Conservation (phyloP, 2,329 filamentous ascomycete genomes). For the Neonectria ditissima region DNA sequence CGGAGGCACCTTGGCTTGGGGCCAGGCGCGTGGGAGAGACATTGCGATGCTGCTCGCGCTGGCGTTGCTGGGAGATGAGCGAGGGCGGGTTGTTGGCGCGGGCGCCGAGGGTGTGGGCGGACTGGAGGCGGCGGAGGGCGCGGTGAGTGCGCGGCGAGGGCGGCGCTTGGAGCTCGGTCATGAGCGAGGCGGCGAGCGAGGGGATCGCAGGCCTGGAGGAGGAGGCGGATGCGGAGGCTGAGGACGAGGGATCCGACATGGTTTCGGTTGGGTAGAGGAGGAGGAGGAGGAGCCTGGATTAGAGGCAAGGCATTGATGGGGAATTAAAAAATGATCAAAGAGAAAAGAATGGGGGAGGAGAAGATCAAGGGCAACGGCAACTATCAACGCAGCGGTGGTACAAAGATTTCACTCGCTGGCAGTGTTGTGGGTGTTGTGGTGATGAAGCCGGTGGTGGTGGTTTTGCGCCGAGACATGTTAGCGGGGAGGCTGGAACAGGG, state of each 20-base stretch:
- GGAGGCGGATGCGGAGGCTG: constrained; percentile 21
- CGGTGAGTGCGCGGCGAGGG: constrained; percentile 75
- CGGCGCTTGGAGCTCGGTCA: constrained; percentile 64
- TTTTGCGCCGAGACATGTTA: constrained; percentile 22
- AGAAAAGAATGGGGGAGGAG: neutral
- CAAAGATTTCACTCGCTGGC: constrained; percentile 10
- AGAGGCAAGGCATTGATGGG: constrained; percentile 14
- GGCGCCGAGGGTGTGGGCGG: constrained; percentile 75
- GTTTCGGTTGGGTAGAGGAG: constrained; percentile 18
- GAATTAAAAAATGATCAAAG: neutral
- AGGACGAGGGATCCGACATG: constrained; percentile 37
- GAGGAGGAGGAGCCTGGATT: neutral
- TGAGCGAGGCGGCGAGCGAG: constrained; percentile 43
- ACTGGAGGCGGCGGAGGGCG: constrained; percentile 79
- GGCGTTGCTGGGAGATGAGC: constrained; percentile 73
- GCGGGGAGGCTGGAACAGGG: constrained; percentile 31
- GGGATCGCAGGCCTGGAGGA: constrained; percentile 38
- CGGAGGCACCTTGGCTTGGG: constrained; percentile 18
- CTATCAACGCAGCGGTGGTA: neutral
- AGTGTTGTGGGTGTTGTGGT: constrained; percentile 12
- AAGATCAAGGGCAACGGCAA: neutral
- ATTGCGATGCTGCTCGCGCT: constrained; percentile 57
- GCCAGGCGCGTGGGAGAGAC: constrained; percentile 48
- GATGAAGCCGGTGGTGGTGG: constrained; percentile 14
- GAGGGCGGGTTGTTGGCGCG: constrained; percentile 64